phyloP scores from a whole-genome alignment of 352 stramenopile genomes.

The Globisporangium sylvaticum region DNA sequence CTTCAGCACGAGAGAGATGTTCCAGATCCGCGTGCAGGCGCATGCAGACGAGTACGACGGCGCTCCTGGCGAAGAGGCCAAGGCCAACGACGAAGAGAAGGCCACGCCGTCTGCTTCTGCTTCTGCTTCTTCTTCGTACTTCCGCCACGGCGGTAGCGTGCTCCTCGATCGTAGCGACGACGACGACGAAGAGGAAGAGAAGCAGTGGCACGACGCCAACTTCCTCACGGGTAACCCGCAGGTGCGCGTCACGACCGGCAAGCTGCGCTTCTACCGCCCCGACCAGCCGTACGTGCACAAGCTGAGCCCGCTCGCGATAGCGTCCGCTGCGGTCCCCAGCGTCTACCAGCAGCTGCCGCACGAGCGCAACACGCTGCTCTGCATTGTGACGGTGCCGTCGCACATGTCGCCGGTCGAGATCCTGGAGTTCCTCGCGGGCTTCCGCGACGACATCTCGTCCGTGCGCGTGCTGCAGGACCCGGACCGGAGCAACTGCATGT shows the following conservation, averaged over 20 bases:
- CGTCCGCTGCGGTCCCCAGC: background rate
- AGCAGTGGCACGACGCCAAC: slow-evolving; percentile 30
- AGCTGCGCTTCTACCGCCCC: slow-evolving; percentile 78
- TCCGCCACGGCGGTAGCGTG: slow-evolving; percentile 16
- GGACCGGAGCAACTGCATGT: slow-evolving; percentile 82
- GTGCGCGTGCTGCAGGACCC: slow-evolving; percentile 82
- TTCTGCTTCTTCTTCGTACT: background rate
- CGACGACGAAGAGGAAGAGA: slow-evolving; percentile 13
- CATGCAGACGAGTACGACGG: slow-evolving; percentile 9
- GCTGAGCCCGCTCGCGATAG: slow-evolving; percentile 7
- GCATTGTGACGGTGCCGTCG: slow-evolving; percentile 75
- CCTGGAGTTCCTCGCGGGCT: slow-evolving; percentile 77
- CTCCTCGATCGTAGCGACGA: background rate
- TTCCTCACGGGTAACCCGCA: slow-evolving; percentile 81
- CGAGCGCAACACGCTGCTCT: slow-evolving; percentile 76
- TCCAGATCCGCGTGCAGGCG: slow-evolving; percentile 81
- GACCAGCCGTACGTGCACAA: slow-evolving; percentile 41
- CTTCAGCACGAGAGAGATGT: slow-evolving; percentile 35
- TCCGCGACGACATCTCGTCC: slow-evolving; percentile 66
- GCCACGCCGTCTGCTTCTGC: slow-evolving; percentile 8
- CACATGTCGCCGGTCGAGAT: slow-evolving; percentile 86
- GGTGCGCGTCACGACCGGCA: slow-evolving; percentile 70
- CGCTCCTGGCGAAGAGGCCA: slow-evolving; percentile 25
- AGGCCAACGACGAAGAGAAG: slow-evolving; percentile 40
- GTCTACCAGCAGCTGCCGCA: slow-evolving; percentile 39